phyloP scores from a whole-genome alignment of 108 stramenopile species.

The Cyclotella cryptica region DNA sequence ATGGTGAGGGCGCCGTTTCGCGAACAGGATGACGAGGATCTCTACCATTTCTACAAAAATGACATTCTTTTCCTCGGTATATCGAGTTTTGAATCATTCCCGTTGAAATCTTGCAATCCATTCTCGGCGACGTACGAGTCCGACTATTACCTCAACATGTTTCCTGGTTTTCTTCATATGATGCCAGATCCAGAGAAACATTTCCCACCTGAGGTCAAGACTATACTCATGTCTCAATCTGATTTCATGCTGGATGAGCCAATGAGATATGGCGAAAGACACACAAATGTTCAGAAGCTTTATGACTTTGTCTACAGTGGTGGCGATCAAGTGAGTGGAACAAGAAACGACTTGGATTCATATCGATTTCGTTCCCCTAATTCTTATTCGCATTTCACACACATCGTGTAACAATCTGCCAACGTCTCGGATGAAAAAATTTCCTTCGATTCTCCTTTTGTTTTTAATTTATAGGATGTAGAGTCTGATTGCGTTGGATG shows the following conservation, averaged over 20 bases:
- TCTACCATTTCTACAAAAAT: conserved; percentile 50
- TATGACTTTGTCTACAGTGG: conserved; percentile 58
- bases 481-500: conserved; percentile 53
- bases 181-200: conserved; percentile 41
- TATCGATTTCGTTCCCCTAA: background rate
- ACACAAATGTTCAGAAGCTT: conserved; percentile 34
- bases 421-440: background rate
- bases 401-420: background rate
- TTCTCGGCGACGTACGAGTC: conserved; percentile 28
- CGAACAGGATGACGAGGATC: conserved; percentile 30
- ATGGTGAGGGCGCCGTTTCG: conserved; percentile 49
- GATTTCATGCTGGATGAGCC: conserved; percentile 51
- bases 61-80: conserved; percentile 54
- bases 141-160: conserved; percentile 46
- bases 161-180: conserved; percentile 57
- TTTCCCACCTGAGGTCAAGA: conserved; percentile 34
- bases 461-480: conserved; percentile 35
- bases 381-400: background rate
- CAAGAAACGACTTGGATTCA: background rate
- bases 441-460: no score
- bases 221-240: conserved; percentile 47
- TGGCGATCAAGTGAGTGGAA: conserved; percentile 30
- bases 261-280: conserved; percentile 12
- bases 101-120: conserved; percentile 52
- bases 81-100: conserved; percentile 51